Conservation (phyloP, 2,329 filamentous ascomycete species). For the Cladosporium velox region DNA sequence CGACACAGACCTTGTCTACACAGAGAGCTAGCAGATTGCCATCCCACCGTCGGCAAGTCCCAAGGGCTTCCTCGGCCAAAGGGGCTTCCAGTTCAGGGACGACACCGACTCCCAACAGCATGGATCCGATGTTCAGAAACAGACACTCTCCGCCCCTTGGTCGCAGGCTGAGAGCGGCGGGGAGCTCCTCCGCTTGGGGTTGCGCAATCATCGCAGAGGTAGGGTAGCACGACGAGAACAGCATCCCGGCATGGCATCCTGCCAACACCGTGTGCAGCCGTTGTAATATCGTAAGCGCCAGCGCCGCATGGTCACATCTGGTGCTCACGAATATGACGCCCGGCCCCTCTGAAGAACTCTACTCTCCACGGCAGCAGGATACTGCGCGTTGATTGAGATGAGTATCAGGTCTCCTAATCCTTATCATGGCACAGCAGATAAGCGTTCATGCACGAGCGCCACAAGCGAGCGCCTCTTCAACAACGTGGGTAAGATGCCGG, state of each 20-base stretch:
- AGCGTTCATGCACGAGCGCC: slow-evolving; percentile 11
- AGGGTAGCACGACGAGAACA: slow-evolving; percentile 12
- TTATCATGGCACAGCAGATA: slow-evolving; percentile 16
- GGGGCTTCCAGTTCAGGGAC: neutral
- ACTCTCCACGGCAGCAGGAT: neutral
- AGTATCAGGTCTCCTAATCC: neutral
- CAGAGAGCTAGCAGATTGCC: neutral
- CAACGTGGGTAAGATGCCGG: neutral
- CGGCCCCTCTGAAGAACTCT: neutral
- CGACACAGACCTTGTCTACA: neutral
- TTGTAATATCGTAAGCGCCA: slow-evolving; percentile 10
- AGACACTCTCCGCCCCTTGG: neutral
- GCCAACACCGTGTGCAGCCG: slow-evolving; percentile 2
- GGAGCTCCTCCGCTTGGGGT: slow-evolving; percentile 11
- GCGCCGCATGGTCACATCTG: neutral
- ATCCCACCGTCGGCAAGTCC: neutral
- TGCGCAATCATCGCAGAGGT: neutral
- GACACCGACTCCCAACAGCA: neutral
- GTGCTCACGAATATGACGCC: neutral
- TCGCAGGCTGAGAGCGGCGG: neutral
- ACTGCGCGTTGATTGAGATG: neutral
- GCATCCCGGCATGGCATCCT: neutral
- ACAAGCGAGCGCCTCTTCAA: slow-evolving; percentile 15
- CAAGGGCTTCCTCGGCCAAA: neutral
- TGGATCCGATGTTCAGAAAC: slow-evolving; percentile 7